Evolutionary conservation across 2,329 filamentous ascomycete genomes (phyloP).

Genomic region (Sclerotinia subarctica): DNA sequence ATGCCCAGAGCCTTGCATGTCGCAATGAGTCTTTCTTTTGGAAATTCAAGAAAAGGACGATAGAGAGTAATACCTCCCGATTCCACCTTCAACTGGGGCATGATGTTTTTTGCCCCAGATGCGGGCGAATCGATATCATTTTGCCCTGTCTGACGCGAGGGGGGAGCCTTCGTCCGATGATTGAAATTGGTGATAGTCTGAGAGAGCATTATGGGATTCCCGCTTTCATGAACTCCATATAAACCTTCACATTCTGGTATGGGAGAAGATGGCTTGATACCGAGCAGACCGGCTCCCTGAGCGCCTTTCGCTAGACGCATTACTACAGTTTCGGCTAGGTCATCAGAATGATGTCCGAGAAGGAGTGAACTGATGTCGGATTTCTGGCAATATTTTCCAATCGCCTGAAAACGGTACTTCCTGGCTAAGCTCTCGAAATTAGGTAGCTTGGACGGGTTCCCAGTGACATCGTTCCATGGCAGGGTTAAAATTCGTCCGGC

Average conservation of each 20-base stretch:
- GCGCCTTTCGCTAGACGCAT: slow-evolving; percentile 71
- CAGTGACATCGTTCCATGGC: slow-evolving; percentile 48
- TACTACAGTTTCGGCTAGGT: slow-evolving; percentile 86
- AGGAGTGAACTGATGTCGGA: slow-evolving; percentile 59
- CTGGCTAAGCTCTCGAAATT: slow-evolving; percentile 79
- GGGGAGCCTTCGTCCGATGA: too few species aligned
- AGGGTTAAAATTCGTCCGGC: slow-evolving; percentile 39
- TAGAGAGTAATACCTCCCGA: slow-evolving; percentile 64
- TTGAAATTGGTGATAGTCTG: neutral
- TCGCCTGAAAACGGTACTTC: slow-evolving; percentile 64
- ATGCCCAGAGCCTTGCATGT: slow-evolving; percentile 69
- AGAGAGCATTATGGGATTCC: slow-evolving; percentile 35
- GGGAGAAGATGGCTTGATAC: slow-evolving; percentile 60
- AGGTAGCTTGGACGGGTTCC: slow-evolving; percentile 46
- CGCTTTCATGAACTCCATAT: slow-evolving; percentile 67
- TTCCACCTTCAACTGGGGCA: slow-evolving; percentile 42
- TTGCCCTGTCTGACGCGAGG: neutral
- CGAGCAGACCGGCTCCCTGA: slow-evolving; percentile 65
- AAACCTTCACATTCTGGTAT: slow-evolving; percentile 85
- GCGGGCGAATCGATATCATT: neutral
- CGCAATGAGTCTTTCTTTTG: slow-evolving; percentile 69
- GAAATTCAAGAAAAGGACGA: slow-evolving; percentile 67
- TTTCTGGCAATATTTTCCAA: slow-evolving; percentile 60
- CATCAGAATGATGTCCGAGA: slow-evolving; percentile 83
- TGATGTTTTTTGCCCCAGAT: neutral